Conservation (phyloP, 345 rosid genomes). For the Linum usitatissimum region DNA sequence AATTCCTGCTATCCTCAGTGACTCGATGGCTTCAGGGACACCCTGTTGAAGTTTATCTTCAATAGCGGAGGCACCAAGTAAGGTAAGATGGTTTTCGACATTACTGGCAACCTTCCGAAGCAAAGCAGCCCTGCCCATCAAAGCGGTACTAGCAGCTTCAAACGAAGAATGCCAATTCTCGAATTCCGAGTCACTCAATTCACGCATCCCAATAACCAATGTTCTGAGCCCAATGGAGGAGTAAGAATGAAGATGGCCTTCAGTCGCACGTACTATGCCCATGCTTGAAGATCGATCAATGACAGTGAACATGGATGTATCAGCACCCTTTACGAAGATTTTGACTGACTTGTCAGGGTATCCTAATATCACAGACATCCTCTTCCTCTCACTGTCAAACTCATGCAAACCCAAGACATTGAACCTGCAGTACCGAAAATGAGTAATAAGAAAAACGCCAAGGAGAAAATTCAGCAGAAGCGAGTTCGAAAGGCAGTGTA, state of each 20-base stretch:
- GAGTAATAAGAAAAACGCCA: slow-evolving; percentile 16
- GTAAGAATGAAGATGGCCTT: slow-evolving; percentile 8
- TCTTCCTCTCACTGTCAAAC: slow-evolving; percentile 97
- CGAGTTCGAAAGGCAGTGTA: background rate
- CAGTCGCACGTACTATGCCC: slow-evolving; percentile 5
- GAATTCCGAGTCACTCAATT: slow-evolving; percentile 9
- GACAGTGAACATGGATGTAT: slow-evolving; percentile 61
- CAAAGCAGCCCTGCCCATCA: slow-evolving; percentile 10
- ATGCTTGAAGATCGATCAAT: slow-evolving; percentile 9
- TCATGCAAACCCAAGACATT: slow-evolving; percentile 93
- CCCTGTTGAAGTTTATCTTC: slow-evolving; percentile 19
- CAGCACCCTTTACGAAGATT: slow-evolving; percentile 95
- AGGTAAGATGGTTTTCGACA: slow-evolving; percentile 9
- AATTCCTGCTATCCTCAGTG: slow-evolving; percentile 12
- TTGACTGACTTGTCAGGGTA: slow-evolving; percentile 76
- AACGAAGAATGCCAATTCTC: slow-evolving; percentile 8
- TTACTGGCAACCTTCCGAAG: slow-evolving; percentile 11
- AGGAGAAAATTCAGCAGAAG: slow-evolving; percentile 2
- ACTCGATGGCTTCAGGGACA: slow-evolving; percentile 16
- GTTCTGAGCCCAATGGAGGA: slow-evolving; percentile 12
- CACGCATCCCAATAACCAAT: slow-evolving; percentile 10
- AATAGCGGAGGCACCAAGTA: slow-evolving; percentile 17
- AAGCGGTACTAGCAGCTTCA: slow-evolving; percentile 11
- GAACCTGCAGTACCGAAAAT: slow-evolving; percentile 58
- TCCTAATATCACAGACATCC: slow-evolving; percentile 97